Evolutionary conservation across 2,329 filamentous ascomycete species (phyloP).

Genomic region (Ceratocystiopsis minuta): DNA sequence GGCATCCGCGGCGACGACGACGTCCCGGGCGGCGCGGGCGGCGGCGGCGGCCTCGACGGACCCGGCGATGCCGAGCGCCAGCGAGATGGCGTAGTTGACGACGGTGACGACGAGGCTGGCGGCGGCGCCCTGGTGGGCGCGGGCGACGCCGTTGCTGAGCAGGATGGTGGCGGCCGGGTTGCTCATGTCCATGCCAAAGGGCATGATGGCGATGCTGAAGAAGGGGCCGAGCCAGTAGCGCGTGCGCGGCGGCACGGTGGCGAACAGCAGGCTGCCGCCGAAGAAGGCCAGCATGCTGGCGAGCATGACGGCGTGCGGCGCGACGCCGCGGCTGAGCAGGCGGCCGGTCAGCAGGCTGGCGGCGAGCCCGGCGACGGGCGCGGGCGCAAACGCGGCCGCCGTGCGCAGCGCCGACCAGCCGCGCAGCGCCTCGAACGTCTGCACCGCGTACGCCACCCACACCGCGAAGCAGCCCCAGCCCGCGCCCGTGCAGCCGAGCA

Average conservation of each 20-base stretch:
- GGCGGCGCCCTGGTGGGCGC: conserved; percentile 27
- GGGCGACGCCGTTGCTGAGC: conserved; percentile 32
- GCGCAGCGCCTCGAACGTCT: conserved; percentile 18
- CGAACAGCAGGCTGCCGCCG: conserved; percentile 23
- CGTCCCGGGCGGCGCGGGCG: conserved; percentile 19
- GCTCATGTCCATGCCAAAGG: conserved; percentile 48
- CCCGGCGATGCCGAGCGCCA: conserved; percentile 47
- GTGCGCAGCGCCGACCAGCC: conserved; percentile 24
- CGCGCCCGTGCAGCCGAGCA: conserved; percentile 26
- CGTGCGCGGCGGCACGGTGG: conserved; percentile 32
- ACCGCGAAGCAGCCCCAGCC: conserved; percentile 25
- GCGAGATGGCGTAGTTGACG: conserved; percentile 50
- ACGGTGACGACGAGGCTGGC: conserved; percentile 42
- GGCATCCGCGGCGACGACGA: too few species aligned
- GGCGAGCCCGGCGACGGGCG: conserved; percentile 23
- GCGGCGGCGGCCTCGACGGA: conserved; percentile 34
- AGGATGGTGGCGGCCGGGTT: conserved; percentile 45
- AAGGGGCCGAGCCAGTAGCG: conserved; percentile 49
- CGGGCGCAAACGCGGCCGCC: conserved; percentile 26
- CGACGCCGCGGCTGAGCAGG: conserved; percentile 20
- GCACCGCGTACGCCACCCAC: conserved; percentile 22
- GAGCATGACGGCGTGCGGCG: conserved; percentile 24
- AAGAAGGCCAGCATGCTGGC: conserved; percentile 26
- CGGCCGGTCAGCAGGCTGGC: conserved; percentile 27
- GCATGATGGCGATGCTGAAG: conserved; percentile 36